These are phyloP conservation scores for Solanum appendiculatum DNA, from an alignment of 257 asterid species.

Conservation along the genomic window DNA sequence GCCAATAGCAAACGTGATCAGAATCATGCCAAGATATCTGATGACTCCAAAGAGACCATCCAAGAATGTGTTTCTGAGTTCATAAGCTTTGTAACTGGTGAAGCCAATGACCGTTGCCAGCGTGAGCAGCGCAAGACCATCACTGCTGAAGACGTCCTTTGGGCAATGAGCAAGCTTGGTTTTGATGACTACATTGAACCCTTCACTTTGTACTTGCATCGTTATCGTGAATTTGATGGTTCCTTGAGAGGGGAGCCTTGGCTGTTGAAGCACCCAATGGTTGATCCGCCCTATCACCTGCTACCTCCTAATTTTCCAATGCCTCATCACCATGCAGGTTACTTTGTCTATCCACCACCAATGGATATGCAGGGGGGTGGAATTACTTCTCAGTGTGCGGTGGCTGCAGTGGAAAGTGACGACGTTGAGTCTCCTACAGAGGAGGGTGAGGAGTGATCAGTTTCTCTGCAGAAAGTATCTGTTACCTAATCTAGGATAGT, in stretches of 20 bases:
- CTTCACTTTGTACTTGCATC: constrained; percentile 68
- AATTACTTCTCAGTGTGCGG: constrained; percentile 34
- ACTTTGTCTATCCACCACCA: constrained; percentile 29
- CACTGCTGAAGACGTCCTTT: constrained; percentile 85
- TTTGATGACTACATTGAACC: constrained; percentile 97
- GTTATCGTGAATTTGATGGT: constrained; percentile 73
- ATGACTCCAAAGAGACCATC: constrained; percentile 91
- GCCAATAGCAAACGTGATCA: constrained; percentile 91
- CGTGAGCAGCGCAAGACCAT: constrained; percentile 95
- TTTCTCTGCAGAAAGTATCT: neutral
- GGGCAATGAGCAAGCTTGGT: constrained; percentile 99
- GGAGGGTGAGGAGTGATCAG: constrained; percentile 38
- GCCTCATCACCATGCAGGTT: constrained; percentile 37
- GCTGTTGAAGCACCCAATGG: constrained; percentile 39
- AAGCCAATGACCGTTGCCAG: constrained; percentile 95
- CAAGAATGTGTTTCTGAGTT: constrained; percentile 92
- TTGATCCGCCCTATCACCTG: constrained; percentile 20
- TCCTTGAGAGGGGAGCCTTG: constrained; percentile 60
- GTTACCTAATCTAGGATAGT: neutral
- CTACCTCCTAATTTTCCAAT: constrained; percentile 23
- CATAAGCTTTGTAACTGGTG: constrained; percentile 91
- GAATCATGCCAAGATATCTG: constrained; percentile 89
- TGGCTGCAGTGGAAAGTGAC: constrained; percentile 1
- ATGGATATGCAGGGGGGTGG: constrained; percentile 44
- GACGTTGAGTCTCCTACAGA: constrained; percentile 24